Evolutionary conservation across 805 yeast species (phyloP).

Genomic region (Metschnikowia dekortorum): DNA sequence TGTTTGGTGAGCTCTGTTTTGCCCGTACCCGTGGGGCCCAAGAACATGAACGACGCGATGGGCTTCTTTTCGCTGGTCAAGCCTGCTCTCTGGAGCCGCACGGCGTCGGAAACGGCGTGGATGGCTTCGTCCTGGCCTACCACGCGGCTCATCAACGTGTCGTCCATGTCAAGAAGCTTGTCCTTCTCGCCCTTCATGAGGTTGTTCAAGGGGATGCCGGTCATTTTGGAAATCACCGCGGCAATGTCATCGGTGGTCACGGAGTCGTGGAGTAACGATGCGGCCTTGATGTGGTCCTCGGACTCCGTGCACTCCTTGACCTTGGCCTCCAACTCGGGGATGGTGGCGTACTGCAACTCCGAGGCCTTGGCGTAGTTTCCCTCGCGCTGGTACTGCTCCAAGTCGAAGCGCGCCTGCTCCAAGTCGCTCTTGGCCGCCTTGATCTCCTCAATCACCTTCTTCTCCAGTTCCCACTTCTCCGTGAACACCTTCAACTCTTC

Average conservation of each 20-base stretch:
- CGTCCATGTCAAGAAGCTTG: slow-evolving; percentile 83
- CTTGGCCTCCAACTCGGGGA: slow-evolving; percentile 70
- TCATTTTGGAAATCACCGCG: slow-evolving; percentile 84
- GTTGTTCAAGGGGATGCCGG: slow-evolving; percentile 91
- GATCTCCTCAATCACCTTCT: slow-evolving; percentile 66
- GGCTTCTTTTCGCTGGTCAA: slow-evolving; percentile 92
- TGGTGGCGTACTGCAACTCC: slow-evolving; percentile 78
- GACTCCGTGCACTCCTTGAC: slow-evolving; percentile 46
- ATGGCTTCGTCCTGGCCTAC: slow-evolving; percentile 97
- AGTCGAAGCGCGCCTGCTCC: slow-evolving; percentile 77
- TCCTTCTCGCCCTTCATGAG: slow-evolving; percentile 94
- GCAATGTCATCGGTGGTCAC: slow-evolving; percentile 95
- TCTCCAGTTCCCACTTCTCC: slow-evolving; percentile 82
- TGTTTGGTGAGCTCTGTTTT: slow-evolving; percentile 94
- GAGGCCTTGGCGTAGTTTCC: slow-evolving; percentile 89
- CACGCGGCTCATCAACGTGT: slow-evolving; percentile 67
- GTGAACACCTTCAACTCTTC: slow-evolving; percentile 70
- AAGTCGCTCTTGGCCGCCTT: slow-evolving; percentile 77
- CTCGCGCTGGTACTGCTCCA: slow-evolving; percentile 76
- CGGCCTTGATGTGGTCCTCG: slow-evolving; percentile 26
- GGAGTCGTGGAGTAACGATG: slow-evolving; percentile 71
- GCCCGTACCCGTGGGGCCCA: slow-evolving; percentile 99
- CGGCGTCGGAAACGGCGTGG: slow-evolving; percentile 85
- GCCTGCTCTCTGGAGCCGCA: slow-evolving; percentile 94
- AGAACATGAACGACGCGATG: slow-evolving; percentile 91